Base-by-base conservation (phyloP, 805 yeast species). In the Scheffersomyces lignosus region DNA sequence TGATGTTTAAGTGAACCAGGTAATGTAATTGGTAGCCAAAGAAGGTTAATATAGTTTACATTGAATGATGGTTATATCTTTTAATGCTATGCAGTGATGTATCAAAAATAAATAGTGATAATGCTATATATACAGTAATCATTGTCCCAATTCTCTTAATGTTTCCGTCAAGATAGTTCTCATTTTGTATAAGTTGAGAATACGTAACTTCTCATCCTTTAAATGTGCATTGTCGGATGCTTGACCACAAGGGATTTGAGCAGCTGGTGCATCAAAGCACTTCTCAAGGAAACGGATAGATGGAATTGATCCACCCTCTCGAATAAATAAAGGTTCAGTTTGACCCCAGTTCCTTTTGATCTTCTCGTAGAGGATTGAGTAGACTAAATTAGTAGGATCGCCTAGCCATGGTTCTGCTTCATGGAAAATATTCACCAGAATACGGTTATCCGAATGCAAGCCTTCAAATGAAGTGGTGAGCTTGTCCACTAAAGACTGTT, bases 221-320 rank as follows among this genome's bases (percentile, higher is more conserved):
- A 91, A 73, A 66, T 91, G 99, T 1, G 97, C 98, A 52, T 88
- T 87, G 58, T 93, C 98, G 29, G 93, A 80, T 1, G 91, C 77
- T 64, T 91, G 99, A 0, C 98, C 99, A 54, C 97, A 88, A 2
- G 99, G 98, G 23, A 93, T 77, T 60, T 93, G 98, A 0, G 91
- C 95, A 1, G 96, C 98, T 17, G 87, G 87, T 3, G 98, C 96
- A 35, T 73, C 61, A 47, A 91, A 86, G 9, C 75, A 68, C 58
- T 86, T 86, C 51, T 91, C 99, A 46, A 91, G 64, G 42, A 83
- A 84, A 44, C 96, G 65, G 5, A 93, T 81, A 8, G 91, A 83
- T 2, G 99, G 97, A 57, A 91, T 89, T 0, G 97, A 87, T 0
- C 99, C 99, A 43, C 99, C 99, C 65, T 93, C 99, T 47, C 98